Conservation (phyloP, 2,329 filamentous ascomycete species). For the Claviceps citrina region DNA sequence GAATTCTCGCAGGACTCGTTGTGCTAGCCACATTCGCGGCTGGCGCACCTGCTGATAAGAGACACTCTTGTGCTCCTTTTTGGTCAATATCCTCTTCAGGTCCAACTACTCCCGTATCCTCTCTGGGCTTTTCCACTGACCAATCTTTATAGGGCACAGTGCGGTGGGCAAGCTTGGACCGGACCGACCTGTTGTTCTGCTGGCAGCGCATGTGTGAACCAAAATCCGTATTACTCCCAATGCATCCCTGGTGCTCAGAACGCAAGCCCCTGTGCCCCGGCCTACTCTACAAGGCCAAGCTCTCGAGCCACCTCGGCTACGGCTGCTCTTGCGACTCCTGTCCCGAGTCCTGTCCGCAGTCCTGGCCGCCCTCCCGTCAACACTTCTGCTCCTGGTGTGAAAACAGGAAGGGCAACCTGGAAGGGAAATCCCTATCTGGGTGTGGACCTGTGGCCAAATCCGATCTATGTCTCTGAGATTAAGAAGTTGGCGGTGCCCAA, state of each 20-base stretch:
- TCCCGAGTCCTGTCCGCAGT: not conserved
- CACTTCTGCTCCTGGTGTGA: constrained; percentile 9
- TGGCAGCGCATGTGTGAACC: constrained; percentile 21
- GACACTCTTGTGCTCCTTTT: constrained; percentile 19
- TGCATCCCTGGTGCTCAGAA: constrained; percentile 14
- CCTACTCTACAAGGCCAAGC: constrained; percentile 29
- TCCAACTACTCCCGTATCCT: no score
- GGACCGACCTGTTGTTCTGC: constrained; percentile 30
- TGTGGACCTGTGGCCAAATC: constrained; percentile 17
- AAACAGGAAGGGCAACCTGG: constrained; percentile 24
- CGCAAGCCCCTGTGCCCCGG: constrained; percentile 10
- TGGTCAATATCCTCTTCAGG: no score
- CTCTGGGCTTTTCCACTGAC: not conserved
- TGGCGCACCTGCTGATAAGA: constrained; percentile 25
- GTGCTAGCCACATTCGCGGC: constrained; percentile 16
- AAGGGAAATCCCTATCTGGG: constrained; percentile 40
- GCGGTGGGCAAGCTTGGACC: constrained; percentile 28
- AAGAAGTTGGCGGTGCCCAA: constrained; percentile 44
- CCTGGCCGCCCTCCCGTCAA: no score
- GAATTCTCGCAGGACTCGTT: not conserved
- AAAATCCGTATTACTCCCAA: constrained; percentile 24
- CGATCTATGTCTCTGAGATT: constrained; percentile 37
- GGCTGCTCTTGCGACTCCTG: not conserved
- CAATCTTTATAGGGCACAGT: constrained; percentile 19
- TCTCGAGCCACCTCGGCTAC: not conserved